Percentiles rank a stretch among this genome's conserved stretches.
These are phyloP conservation scores for Polyrhizophydium stewartii DNA, from an alignment of 371 early-diverging fungal genomes.

Conservation along the genomic window DNA sequence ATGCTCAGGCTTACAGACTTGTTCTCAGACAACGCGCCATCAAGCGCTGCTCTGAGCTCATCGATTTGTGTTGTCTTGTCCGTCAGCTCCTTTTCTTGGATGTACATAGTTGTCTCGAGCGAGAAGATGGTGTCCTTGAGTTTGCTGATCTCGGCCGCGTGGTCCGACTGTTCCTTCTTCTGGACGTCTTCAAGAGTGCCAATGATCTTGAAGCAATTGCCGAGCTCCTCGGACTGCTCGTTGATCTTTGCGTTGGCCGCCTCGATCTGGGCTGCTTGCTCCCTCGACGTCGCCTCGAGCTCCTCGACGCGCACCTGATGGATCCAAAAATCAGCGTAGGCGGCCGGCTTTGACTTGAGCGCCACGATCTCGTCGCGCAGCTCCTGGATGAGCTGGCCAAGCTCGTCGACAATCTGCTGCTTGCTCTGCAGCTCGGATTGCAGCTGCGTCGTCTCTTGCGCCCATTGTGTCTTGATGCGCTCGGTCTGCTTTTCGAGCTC, in stretches of 20 bases:
- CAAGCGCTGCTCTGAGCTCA: too few relatives aligned
- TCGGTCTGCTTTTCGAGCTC: background rate
- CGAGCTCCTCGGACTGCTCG: background rate
- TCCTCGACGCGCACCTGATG: background rate
- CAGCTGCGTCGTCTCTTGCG: background rate
- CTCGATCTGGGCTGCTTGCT: background rate
- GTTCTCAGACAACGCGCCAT: too few relatives aligned
- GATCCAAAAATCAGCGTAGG: background rate
- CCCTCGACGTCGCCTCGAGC: background rate
- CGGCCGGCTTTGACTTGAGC: background rate
- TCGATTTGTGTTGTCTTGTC: background rate
- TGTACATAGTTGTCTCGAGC: background rate
- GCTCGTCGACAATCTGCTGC: background rate
- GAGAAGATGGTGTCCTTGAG: background rate
- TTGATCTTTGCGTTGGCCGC: background rate
- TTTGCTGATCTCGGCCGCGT: background rate
- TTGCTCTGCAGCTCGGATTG: background rate
- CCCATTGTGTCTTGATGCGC: background rate
- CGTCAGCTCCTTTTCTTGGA: slow-evolving; percentile 2
- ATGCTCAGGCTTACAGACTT: too few relatives aligned
- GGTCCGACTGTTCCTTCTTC: background rate
- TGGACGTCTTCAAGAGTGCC: background rate
- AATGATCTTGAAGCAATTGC: background rate
- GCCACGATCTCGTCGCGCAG: background rate
- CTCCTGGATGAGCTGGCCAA: background rate